Base-by-base conservation (phyloP, 108 stramenopile genomes). In the Cyclotella distinguenda region DNA sequence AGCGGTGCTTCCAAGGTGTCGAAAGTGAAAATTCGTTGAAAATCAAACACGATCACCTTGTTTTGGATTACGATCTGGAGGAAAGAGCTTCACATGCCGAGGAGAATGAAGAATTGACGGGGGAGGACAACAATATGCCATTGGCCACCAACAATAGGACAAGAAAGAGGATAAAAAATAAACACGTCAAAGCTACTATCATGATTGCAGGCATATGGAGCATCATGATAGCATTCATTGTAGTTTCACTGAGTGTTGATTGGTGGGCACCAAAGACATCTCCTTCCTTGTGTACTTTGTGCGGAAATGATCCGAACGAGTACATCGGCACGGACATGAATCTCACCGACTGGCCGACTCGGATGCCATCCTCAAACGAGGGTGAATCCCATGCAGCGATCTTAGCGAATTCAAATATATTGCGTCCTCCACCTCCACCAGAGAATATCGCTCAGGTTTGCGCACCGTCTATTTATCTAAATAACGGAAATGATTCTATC, bases 381-480 rank as follows among this genome's bases (percentile, higher is more conserved):
- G 9, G 16, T 28, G 31, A 12, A 13, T 47, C 34, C 19, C 34
- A 12, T 10, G n/a, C 56, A 18, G 22, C 65, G 4, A 6, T 62
- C 6, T 3, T 48, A 31, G 45, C 13, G 10, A 55, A 18, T 1
- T 18, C 18, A 2, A 34, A 32, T 21, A 34, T 36, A 2, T 33
- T 68, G 28, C 55, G 12, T 16, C 67, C 67, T 15, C 67, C 67
- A n/a, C 67, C 67, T 15, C 67, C 67, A n/a, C 57, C 67, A 38
- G 56, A 68, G 31, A 68, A 58, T 21, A 28, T 68, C 26, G 67
- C 67, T 28, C 21, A 59, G 21, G 21, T 68, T 7, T 68, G 67
- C 25, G n/a, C 67, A 21, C 67, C 67, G 18, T 68, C 67, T 4
- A 68, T 68, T 27, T 47, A 28, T 25, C 9, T 66, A 2, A 44